Base-by-base conservation (phyloP, 306 rosid species). In the Arachis hypogaea region DNA sequence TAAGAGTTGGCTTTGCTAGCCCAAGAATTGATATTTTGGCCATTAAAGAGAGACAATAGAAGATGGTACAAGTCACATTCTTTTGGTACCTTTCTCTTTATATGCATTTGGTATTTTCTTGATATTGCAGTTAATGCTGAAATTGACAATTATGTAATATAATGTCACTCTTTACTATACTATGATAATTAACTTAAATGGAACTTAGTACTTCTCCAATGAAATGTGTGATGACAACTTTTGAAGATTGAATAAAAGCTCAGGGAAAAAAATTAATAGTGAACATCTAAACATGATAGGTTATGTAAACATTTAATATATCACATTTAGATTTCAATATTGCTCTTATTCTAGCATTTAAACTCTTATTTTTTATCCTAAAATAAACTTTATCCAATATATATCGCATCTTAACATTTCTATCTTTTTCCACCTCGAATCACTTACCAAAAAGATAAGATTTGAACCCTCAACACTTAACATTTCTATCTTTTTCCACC, bases 111-210 rank as follows among this genome's bases (percentile, higher is more conserved):
- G 3, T 60, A 43, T 12, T 44, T 29, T 75, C 55, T 75, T 65
- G 42, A 52, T 22, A 5, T 10, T 6, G 41, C 14, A 74, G 52
- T 41, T 52, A 63, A 10, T 42, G 55, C 22, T 12, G 65, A 54
- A 74, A 74, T 54, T 52, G 78, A 63, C 56, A 29, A 28, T 66
- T 49, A 28, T 47, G 29, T 66, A 54, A 22, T 45, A 6, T 50
- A 73, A 71, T 54, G 22, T 22, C 22, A 12, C 67, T 72, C 16
- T 40, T 44, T 33, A 41, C 36, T 18, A 51, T 63, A 41, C 14
- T 52, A 63, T 3, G 28, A 42, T 3, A 3, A 12, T 18, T 4
- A 56, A 41, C 14, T 66, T 66, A 5, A 63, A 50, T 14, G 8
- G 11, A 57, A 41, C 43, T 63, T 5, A 64, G 12, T 47, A 7